These are phyloP conservation scores for Tillandsia fasciculata DNA, from an alignment of 176 grass and related monocot species.

Conservation along the genomic window DNA sequence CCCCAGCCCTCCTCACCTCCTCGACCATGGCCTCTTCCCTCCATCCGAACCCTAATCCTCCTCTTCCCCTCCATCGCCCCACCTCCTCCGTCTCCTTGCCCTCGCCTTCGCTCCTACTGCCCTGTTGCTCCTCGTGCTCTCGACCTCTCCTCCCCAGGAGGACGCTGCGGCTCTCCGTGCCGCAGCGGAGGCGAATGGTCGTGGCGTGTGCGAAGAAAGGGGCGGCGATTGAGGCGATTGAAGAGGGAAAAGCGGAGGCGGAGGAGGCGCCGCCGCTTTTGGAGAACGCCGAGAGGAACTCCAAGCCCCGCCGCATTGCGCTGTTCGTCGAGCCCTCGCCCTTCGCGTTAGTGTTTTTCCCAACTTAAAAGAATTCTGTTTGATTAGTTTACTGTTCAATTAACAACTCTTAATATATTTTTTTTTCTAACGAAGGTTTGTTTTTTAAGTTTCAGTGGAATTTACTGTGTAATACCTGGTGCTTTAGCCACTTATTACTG, in stretches of 20 bases:
- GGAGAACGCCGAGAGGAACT: background rate
- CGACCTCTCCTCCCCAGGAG: background rate
- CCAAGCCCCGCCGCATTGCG: conserved; percentile 69
- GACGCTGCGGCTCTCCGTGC: background rate
- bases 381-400: background rate
- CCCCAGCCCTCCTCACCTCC: background rate
- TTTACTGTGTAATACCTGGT: background rate
- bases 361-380: background rate
- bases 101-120: background rate
- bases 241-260: background rate
- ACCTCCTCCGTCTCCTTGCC: background rate
- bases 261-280: background rate
- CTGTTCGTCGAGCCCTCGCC: conserved; percentile 91
- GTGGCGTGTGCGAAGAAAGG: background rate
- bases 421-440: background rate
- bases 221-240: background rate
- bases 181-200: background rate
- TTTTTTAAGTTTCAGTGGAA: background rate
- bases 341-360: conserved; percentile 32
- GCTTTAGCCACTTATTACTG: background rate
- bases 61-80: background rate
- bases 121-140: background rate
- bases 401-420: background rate
- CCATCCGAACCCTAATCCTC: background rate
- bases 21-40: background rate